Conservation (phyloP, 768 basidiomycete genomes). For the Xerocomellus amylosporus region DNA sequence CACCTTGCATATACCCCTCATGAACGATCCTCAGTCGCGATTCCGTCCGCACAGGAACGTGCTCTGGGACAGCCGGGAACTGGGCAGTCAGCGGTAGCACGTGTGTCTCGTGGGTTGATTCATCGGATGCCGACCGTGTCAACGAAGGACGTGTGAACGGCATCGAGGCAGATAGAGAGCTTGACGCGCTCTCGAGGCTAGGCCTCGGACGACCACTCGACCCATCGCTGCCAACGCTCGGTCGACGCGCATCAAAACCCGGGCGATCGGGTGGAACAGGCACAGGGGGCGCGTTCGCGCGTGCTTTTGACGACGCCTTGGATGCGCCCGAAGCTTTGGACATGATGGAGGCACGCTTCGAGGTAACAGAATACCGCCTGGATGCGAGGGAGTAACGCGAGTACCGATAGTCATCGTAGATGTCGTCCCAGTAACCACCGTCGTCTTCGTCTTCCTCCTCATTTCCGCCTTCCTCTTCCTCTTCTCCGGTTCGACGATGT, state of each 20-base stretch:
- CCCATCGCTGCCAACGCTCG: conserved; percentile 24
- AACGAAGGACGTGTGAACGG: conserved; percentile 20
- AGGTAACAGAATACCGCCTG: conserved; percentile 13
- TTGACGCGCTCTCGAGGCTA: conserved; percentile 26
- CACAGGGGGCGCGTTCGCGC: conserved; percentile 26
- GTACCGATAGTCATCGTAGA: conserved; percentile 80
- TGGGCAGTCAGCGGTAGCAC: conserved; percentile 27
- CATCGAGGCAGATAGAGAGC: conserved; percentile 14
- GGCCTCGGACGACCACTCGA: conserved; percentile 18
- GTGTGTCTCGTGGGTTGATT: conserved; percentile 18
- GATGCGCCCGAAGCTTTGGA: conserved; percentile 25
- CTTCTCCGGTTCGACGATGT: conserved; percentile 3
- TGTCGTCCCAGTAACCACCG: conserved; percentile 64
- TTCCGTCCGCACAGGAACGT: conserved; percentile 31
- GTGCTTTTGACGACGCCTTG: conserved; percentile 26
- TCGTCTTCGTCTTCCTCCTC: conserved; percentile 30
- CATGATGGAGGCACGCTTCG: conserved; percentile 8
- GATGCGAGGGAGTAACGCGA: conserved; percentile 56
- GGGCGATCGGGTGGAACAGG: conserved; percentile 25
- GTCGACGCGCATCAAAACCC: conserved; percentile 12
- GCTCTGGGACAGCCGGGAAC: conserved; percentile 32
- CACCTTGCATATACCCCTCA: conserved; percentile 21
- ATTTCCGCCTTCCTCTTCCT: conserved; percentile 7
- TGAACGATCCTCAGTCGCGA: conserved; percentile 31
- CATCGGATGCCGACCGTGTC: conserved; percentile 22